These are phyloP conservation scores for Xerocomellus dryophilus DNA, from an alignment of 768 basidiomycete genomes.

Conservation along the genomic window DNA sequence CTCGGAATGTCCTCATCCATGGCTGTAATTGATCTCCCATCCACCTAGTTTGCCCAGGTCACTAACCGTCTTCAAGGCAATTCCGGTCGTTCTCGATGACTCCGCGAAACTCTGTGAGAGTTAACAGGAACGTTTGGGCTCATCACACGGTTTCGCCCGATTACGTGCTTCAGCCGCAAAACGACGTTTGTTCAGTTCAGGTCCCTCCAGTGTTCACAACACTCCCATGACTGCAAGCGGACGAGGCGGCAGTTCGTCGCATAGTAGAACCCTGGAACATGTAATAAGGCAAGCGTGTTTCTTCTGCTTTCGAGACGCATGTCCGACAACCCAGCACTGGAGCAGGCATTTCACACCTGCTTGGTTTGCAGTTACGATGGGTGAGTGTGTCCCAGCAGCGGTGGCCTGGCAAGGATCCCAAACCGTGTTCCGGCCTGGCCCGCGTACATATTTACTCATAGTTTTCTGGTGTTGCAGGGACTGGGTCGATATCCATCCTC, in stretches of 20 bases:
- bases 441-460: neutral
- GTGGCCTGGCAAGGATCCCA: neutral
- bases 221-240: neutral
- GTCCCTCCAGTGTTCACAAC: neutral
- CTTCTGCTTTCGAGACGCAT: neutral
- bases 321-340: neutral
- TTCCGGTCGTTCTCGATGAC: neutral
- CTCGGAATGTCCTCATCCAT: too few relatives aligned
- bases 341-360: slow-evolving; percentile 50
- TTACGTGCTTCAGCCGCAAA: neutral
- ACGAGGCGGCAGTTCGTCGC: neutral
- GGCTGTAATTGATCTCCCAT: too few relatives aligned
- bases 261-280: slow-evolving; percentile 32
- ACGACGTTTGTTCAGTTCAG: neutral
- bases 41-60: neutral
- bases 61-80: neutral
- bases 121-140: too few relatives aligned
- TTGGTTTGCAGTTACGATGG: slow-evolving; percentile 59
- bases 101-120: neutral
- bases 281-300: slow-evolving; percentile 33
- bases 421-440: neutral
- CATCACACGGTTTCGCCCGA: too few relatives aligned
- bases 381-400: slow-evolving; percentile 25
- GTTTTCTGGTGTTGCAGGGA: slow-evolving; percentile 31
- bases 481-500: slow-evolving; percentile 53